Evolutionary conservation across 371 early-diverging fungal genomes (phyloP), one percentile per base, ranked within the genome.

Genomic region (Catenaria anguillulae): DNA sequence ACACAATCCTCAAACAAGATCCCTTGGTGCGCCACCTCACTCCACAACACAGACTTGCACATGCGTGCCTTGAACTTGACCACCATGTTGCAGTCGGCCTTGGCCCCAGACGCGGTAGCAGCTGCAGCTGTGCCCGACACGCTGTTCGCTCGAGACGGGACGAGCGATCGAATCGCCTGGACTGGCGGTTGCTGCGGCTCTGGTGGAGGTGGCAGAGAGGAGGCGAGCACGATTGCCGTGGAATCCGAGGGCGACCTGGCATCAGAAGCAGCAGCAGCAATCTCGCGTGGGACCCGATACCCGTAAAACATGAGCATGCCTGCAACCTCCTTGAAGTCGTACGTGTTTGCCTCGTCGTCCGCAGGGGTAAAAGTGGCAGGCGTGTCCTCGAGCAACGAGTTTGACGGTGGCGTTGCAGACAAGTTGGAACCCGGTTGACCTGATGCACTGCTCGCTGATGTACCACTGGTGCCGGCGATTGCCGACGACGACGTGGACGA

Each of bases 1-100:
- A 93, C 84, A 67, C 95, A 93, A 68, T 94, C 93, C 59, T 94
- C 93, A 73, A 96, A 90, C 62, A 83, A 83, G 35, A 95, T 75
- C 21, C 94, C 95, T 21, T 86, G 88, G 52, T 90, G 90, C 21
- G 85, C 81, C 66, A 92, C 83, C 66, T 94, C 91, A 55, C 88
- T 86, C 78, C 89, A 89, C 31, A 96, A 73, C 19, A 92, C 84
- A 3, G 93, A 90, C 33, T 82, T 80, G 70, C 96, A 93, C 23
- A 89, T 86, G 6, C 83, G 78, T 0, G 92, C 84, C 45, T 85
- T 77, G 67, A 92, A 86, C 65, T 89, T 89, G 45, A 88, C 73
- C 4, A 87, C 80, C 0, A 81, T 66, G 71, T 89, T 79, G 55
- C 78, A 81, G 62, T 81, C 81, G 26, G 83, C 81, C 62, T 75